Conservation (phyloP, 345 rosid species). For the Cardamine resedifolia region DNA sequence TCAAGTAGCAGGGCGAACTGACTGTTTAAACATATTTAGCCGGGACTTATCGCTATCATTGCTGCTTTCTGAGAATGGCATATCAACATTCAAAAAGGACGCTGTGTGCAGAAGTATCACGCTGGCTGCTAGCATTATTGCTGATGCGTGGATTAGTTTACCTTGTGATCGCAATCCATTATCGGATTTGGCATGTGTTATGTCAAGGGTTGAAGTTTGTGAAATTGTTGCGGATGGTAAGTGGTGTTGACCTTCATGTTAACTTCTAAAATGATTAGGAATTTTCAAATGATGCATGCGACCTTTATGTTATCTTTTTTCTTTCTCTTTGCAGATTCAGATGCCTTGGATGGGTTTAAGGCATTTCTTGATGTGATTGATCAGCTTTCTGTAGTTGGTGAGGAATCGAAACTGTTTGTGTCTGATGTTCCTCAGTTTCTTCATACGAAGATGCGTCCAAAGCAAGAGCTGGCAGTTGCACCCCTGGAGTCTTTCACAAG, state of each 20-base stretch:
- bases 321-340: conserved; percentile 49
- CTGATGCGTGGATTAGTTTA: conserved; percentile 78
- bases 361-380: conserved; percentile 57
- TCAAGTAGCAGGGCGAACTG: conserved; percentile 44
- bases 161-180: conserved; percentile 50
- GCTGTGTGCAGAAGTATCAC: conserved; percentile 36
- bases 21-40: conserved; percentile 70
- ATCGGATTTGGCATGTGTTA: conserved; percentile 51
- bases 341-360: conserved; percentile 51
- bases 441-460: conserved; percentile 45
- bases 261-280: not conserved
- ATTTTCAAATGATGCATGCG: conserved; percentile 15
- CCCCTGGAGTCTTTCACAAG: conserved; percentile 38
- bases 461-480: conserved; percentile 41
- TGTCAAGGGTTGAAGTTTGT: conserved; percentile 60
- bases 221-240: conserved; percentile 72
- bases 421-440: conserved; percentile 60
- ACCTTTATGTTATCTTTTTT: conserved; percentile 16
- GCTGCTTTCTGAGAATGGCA: conserved; percentile 47
- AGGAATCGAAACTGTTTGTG: conserved; percentile 54
- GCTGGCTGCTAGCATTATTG: conserved; percentile 56
- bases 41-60: conserved; percentile 56
- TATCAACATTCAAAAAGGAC: conserved; percentile 36
- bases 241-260: conserved; percentile 23
- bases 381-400: conserved; percentile 55